Percentiles rank a stretch among this genome's conserved stretches.
These are phyloP conservation scores for Tripterygium wilfordii DNA, from an alignment of 177 flowering plant species.

Conservation along the genomic window DNA sequence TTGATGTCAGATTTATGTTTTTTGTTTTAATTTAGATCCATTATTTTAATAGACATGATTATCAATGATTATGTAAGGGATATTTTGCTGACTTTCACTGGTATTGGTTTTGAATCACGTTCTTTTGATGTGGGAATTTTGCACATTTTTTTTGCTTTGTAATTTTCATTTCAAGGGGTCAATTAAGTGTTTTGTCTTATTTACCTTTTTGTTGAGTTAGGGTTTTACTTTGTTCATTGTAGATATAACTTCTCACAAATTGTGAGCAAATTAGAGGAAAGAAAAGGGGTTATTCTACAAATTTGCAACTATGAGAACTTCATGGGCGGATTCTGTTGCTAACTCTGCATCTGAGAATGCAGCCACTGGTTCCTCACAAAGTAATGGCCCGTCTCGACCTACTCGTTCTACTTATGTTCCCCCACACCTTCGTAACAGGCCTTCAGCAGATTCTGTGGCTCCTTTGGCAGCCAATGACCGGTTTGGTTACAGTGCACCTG, in stretches of 20 bases:
- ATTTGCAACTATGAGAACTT: slow-evolving; percentile 24
- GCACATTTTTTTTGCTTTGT: background rate
- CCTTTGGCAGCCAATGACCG: slow-evolving; percentile 12
- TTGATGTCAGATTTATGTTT: background rate
- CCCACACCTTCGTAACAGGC: slow-evolving; percentile 32
- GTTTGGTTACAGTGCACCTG: slow-evolving; percentile 16
- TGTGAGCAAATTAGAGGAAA: no score
- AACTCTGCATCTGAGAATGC: slow-evolving; percentile 26
- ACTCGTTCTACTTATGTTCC: slow-evolving; percentile 31
- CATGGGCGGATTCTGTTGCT: slow-evolving; percentile 40
- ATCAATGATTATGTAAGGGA: no score
- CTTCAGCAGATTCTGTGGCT: slow-evolving; percentile 13
- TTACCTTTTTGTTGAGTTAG: background rate
- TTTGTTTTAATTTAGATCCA: background rate
- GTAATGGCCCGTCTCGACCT: slow-evolving; percentile 7
- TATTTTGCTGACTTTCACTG: no score
- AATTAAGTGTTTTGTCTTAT: no score
- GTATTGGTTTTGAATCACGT: no score
- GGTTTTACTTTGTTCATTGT: no score
- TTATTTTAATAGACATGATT: no score
- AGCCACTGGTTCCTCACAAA: slow-evolving; percentile 12
- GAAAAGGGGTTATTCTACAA: no score
- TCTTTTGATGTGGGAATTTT: background rate
- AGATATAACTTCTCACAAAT: no score
- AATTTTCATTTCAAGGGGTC: background rate